Conservation (phyloP, 495 filamentous ascomycete species). For the Talaromyces wortmannii region DNA sequence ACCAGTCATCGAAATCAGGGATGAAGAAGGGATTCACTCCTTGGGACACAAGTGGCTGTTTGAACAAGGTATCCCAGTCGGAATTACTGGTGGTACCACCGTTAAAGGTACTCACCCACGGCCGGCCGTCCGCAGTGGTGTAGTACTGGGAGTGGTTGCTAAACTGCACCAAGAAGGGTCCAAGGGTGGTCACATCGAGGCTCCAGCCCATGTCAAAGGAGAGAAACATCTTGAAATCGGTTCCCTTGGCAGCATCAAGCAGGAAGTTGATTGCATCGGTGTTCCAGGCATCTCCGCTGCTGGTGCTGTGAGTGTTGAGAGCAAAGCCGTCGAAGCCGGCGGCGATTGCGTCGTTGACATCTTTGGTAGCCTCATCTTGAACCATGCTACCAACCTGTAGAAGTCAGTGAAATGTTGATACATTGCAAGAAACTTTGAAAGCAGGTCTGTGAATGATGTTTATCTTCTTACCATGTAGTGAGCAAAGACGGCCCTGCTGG, state of each 20-base stretch:
- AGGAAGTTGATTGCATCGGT: constrained; percentile 9
- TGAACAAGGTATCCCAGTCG: constrained; percentile 3
- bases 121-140: background rate
- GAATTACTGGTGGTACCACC: constrained; percentile 7
- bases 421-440: background rate
- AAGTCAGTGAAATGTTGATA: background rate
- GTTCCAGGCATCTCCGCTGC: constrained; percentile 10
- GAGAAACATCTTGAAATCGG: constrained; percentile 19
- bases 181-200: background rate
- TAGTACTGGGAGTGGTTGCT: constrained; percentile 8
- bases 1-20: constrained; percentile 14
- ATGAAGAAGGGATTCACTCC: constrained; percentile 12
- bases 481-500: constrained; percentile 14
- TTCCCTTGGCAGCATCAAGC: constrained; percentile 10
- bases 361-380: constrained; percentile 13
- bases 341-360: constrained; percentile 16
- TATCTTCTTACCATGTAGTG: constrained; percentile 22
- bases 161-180: constrained; percentile 4
- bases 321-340: constrained; percentile 22
- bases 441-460: background rate
- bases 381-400: constrained; percentile 12
- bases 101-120: constrained; percentile 5
- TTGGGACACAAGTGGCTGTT: background rate
- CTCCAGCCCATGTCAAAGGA: constrained; percentile 16
- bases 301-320: constrained; percentile 13